A percentile compares a stretch with the other conserved stretches of the same genome.
Evolutionary conservation across 192 early-diverging fungal species (phyloP).

Genomic region (Coemansia sp.): DNA sequence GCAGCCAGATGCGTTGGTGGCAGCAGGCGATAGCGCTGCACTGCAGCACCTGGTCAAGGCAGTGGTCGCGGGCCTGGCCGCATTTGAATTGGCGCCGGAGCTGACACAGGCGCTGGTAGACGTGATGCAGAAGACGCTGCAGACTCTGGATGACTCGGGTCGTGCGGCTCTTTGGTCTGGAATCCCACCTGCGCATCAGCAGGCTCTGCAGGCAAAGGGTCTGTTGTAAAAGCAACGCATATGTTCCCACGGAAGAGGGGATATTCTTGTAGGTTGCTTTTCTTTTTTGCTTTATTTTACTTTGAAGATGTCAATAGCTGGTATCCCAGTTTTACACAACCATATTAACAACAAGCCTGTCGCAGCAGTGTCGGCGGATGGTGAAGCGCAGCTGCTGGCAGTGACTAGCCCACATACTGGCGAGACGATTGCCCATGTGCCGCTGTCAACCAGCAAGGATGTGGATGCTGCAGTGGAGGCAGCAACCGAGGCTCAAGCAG

Average conservation of each 20-base stretch:
- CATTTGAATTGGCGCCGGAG: constrained; percentile 23
- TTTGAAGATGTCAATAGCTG: background rate
- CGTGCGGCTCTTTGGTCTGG: constrained; percentile 37
- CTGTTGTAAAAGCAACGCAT: constrained; percentile 11
- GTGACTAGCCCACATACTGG: constrained; percentile 68
- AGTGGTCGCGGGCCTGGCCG: constrained; percentile 31
- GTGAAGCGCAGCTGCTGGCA: constrained; percentile 24
- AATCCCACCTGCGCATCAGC: constrained; percentile 46
- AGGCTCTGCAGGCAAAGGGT: constrained; percentile 44
- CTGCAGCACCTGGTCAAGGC: constrained; percentile 44
- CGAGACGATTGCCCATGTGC: constrained; percentile 62
- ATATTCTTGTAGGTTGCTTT: background rate
- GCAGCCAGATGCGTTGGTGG: constrained; percentile 42
- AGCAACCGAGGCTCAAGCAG: constrained; percentile 56
- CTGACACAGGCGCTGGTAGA: constrained; percentile 33
- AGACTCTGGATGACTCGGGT: constrained; percentile 30
- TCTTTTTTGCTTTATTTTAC: background rate
- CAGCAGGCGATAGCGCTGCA: constrained; percentile 9
- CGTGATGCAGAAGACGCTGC: constrained; percentile 25
- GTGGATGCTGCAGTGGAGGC: constrained; percentile 62
- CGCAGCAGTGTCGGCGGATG: background rate
- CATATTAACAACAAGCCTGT: constrained; percentile 29
- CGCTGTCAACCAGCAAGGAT: constrained; percentile 57
- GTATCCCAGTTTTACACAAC: constrained; percentile 23
- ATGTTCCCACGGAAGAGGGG: background rate